Evolutionary conservation across 805 yeast species (phyloP).

Genomic region (Cyberlindnera veronae): DNA sequence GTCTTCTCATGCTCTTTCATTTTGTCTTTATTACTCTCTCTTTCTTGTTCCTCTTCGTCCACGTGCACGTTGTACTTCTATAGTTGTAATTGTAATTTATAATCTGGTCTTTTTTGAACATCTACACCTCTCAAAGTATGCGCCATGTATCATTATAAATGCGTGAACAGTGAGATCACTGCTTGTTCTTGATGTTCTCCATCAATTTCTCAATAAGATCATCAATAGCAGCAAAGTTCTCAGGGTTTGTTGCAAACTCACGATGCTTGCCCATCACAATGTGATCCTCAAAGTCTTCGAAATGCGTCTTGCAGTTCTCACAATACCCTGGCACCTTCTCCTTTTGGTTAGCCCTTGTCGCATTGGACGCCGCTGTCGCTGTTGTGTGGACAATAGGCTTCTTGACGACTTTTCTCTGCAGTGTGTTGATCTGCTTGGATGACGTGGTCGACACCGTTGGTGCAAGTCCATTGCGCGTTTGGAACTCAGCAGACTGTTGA

Average conservation of each 20-base stretch:
- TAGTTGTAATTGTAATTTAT: no score
- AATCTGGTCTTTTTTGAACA: no score
- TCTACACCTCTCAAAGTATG: no score
- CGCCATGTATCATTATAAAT: no score
- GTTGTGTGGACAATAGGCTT: background rate
- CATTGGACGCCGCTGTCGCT: background rate
- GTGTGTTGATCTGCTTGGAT: constrained; percentile 46
- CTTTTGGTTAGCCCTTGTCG: constrained; percentile 12
- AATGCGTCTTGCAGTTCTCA: constrained; percentile 87
- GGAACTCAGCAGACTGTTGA: constrained; percentile 23
- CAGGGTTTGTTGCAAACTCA: constrained; percentile 68
- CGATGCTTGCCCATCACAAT: constrained; percentile 65
- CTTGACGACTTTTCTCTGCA: constrained; percentile 40
- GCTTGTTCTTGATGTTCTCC: constrained; percentile 20
- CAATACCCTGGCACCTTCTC: constrained; percentile 69
- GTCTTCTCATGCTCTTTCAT: background rate
- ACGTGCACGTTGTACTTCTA: no score
- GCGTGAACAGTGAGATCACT: no score
- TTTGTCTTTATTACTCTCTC: background rate
- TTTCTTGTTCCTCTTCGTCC: background rate
- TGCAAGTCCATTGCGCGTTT: constrained; percentile 53
- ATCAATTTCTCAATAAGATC: constrained; percentile 48
- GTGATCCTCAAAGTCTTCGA: constrained; percentile 77
- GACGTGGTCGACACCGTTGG: constrained; percentile 57
- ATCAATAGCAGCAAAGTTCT: constrained; percentile 77